Conservation (phyloP, 2,329 filamentous ascomycete genomes). For the Bipolaris cookei region DNA sequence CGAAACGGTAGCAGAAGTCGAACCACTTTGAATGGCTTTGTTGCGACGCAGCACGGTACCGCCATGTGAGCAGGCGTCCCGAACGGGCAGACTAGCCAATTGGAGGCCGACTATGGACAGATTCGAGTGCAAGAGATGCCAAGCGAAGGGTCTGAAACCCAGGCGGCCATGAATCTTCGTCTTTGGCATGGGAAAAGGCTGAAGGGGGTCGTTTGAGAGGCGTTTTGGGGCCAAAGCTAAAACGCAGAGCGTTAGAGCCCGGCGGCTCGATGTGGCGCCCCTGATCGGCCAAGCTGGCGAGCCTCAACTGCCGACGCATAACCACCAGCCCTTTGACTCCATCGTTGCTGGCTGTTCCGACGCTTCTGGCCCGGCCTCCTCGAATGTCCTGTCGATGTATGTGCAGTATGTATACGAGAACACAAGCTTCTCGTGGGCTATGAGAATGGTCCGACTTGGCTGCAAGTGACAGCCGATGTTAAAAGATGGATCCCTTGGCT, state of each 20-base stretch:
- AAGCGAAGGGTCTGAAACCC: slow-evolving; percentile 38
- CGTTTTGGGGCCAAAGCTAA: slow-evolving; percentile 34
- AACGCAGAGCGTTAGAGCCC: slow-evolving; percentile 30
- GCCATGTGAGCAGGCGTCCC: slow-evolving; percentile 38
- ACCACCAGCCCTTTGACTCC: neutral
- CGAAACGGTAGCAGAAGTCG: slow-evolving; percentile 45
- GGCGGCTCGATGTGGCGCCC: slow-evolving; percentile 22
- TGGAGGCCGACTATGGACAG: slow-evolving; percentile 15
- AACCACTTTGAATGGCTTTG: slow-evolving; percentile 39
- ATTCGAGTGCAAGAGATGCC: slow-evolving; percentile 22
- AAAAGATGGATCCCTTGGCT: slow-evolving; percentile 15
- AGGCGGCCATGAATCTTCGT: slow-evolving; percentile 30
- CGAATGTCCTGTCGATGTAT: too few relatives aligned
- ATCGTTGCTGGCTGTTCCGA: slow-evolving; percentile 1
- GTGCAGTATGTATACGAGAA: neutral
- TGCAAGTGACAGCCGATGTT: slow-evolving; percentile 25
- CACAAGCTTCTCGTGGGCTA: slow-evolving; percentile 13
- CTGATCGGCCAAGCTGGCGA: slow-evolving; percentile 6
- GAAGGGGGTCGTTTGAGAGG: slow-evolving; percentile 36
- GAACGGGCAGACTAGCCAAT: slow-evolving; percentile 43
- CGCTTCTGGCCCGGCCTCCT: slow-evolving; percentile 7
- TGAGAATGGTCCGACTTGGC: slow-evolving; percentile 15
- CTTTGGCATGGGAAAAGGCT: slow-evolving; percentile 28
- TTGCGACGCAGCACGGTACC: slow-evolving; percentile 40
- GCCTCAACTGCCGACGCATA: slow-evolving; percentile 11